phyloP scores from a whole-genome alignment of 73 alveolate species.

The Paramecium pentaurelia region DNA sequence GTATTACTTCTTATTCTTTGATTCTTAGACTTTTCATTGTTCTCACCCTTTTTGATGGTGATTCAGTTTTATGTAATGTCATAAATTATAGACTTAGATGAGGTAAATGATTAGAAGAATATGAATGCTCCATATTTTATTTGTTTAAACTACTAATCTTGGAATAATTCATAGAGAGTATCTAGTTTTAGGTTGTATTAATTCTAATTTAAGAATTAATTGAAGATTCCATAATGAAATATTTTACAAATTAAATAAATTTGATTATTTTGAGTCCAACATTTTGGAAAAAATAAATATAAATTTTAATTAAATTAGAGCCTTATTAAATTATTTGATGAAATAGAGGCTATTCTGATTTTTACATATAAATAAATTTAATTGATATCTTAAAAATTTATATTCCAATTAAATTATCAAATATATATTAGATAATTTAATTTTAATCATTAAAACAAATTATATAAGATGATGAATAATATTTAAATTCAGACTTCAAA shows the following conservation, averaged over 20 bases:
- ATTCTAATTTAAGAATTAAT: background rate
- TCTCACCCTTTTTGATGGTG: background rate
- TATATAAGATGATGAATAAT: too few species aligned
- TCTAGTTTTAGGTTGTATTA: background rate
- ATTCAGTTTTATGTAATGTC: background rate
- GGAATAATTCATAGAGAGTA: background rate
- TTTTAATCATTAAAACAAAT: too few species aligned
- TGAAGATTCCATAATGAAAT: background rate
- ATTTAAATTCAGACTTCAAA: too few species aligned
- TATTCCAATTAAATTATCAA: too few species aligned
- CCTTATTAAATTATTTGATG: background rate
- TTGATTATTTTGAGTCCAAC: background rate
- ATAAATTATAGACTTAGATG: background rate
- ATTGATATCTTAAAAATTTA: too few species aligned
- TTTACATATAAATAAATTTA: background rate
- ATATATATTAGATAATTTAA: too few species aligned
- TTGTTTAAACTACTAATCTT: background rate
- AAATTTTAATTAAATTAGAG: too few species aligned
- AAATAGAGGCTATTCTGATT: background rate
- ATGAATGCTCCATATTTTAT: background rate
- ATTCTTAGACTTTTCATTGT: background rate
- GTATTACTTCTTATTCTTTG: background rate
- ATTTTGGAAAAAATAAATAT: background rate
- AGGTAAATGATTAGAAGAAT: background rate
- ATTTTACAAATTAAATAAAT: background rate